phyloP scores from a whole-genome alignment of 2,329 filamentous ascomycete species.

The Paracoccidioides lutzii region DNA sequence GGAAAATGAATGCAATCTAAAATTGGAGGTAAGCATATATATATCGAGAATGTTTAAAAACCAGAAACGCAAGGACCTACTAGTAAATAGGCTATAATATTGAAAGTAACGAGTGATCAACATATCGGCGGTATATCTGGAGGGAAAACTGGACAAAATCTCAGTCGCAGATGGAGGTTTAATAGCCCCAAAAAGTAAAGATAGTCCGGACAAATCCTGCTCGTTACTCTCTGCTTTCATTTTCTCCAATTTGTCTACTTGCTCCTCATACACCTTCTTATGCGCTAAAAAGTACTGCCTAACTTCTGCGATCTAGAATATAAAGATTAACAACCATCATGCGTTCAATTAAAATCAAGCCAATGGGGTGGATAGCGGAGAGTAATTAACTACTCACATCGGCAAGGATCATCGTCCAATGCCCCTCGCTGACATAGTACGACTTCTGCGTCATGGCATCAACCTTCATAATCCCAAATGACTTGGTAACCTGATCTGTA shows the following conservation, averaged over 20 bases:
- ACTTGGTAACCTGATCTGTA: slow-evolving; percentile 56
- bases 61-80: slow-evolving; percentile 28
- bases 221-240: slow-evolving; percentile 44
- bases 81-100: slow-evolving; percentile 53
- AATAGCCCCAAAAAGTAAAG: slow-evolving; percentile 63
- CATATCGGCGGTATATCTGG: slow-evolving; percentile 69
- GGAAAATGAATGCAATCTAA: slow-evolving; percentile 63
- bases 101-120: slow-evolving; percentile 86
- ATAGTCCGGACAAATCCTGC: slow-evolving; percentile 49
- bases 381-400: slow-evolving; percentile 38
- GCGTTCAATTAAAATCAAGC: background rate
- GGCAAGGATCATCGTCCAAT: slow-evolving; percentile 68
- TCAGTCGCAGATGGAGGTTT: slow-evolving; percentile 60
- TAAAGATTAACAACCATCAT: background rate
- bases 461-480: slow-evolving; percentile 71
- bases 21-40: slow-evolving; percentile 18
- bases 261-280: slow-evolving; percentile 78
- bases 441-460: slow-evolving; percentile 62
- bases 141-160: slow-evolving; percentile 64
- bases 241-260: slow-evolving; percentile 63
- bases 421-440: slow-evolving; percentile 68
- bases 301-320: slow-evolving; percentile 65
- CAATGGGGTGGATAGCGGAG: background rate
- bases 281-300: slow-evolving; percentile 78
- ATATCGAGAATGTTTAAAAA: background rate